Percentiles rank a stretch among this genome's conserved stretches.
These are phyloP conservation scores for Solanum infundibuliforme DNA, from an alignment of 257 asterid genomes.

Conservation along the genomic window DNA sequence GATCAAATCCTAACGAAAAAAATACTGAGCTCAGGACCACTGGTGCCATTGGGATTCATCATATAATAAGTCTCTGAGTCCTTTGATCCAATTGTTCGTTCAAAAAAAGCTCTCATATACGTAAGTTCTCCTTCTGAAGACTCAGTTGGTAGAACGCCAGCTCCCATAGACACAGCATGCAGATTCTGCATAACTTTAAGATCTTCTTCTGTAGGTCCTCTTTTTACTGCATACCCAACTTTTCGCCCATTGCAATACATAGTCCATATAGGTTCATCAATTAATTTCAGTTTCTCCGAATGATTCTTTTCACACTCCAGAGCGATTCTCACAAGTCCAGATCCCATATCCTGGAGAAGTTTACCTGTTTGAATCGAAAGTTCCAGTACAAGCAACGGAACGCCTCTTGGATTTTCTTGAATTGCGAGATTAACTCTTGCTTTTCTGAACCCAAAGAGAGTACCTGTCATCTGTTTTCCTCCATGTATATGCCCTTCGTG, in stretches of 20 bases:
- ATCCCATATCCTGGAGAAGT: conserved; percentile 83
- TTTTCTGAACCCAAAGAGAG: conserved; percentile 65
- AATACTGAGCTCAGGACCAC: conserved; percentile 78
- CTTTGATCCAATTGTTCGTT: conserved; percentile 64
- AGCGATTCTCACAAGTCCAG: conserved; percentile 72
- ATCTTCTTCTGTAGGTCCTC: conserved; percentile 72
- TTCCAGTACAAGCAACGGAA: conserved; percentile 65
- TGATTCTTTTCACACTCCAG: conserved; percentile 67
- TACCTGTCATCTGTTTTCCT: conserved; percentile 77
- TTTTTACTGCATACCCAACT: conserved; percentile 68
- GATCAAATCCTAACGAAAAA: conserved; percentile 55
- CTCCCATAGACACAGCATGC: conserved; percentile 83
- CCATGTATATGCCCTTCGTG: conserved; percentile 66
- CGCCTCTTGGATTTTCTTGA: conserved; percentile 65
- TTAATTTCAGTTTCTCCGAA: conserved; percentile 46
- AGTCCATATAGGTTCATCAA: conserved; percentile 84
- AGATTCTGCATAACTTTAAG: conserved; percentile 53
- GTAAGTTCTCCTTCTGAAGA: conserved; percentile 51
- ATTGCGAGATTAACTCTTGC: conserved; percentile 59
- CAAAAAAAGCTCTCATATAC: conserved; percentile 77
- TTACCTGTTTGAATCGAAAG: conserved; percentile 74
- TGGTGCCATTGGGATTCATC: conserved; percentile 86
- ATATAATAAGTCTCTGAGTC: conserved; percentile 88
- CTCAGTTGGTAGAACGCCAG: conserved; percentile 58
- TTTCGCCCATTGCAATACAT: conserved; percentile 71